Base-by-base conservation (phyloP, 371 early-diverging fungal species). In the Gilbertella persicaria region DNA sequence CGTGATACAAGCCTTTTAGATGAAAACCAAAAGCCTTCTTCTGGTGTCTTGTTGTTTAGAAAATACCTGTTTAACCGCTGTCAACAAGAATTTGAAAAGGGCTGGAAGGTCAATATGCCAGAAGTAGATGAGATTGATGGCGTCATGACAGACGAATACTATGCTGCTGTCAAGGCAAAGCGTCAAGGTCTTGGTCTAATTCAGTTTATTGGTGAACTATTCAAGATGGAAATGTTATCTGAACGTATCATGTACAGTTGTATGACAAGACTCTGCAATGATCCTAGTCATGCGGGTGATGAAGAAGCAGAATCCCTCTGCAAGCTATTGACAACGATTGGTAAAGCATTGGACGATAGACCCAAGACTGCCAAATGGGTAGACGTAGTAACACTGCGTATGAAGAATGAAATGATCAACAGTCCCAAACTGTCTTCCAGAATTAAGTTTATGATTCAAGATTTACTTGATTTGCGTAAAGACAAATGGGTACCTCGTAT, bases 181-280 rank as follows among this genome's bases (percentile, higher is more conserved):
- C 92, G 97, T 48, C 88, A 91, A 37, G 92, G 91, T 40, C 84
- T 98, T 48, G 97, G 97, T 61, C 83, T 97, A 55, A 87, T 96
- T 35, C 75, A 78, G 30, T 95, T 97, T 64, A 92, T 98, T 60
- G 96, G 98, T 63, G 96, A 97, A 74, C 78, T 97, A 42, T 98
- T 92, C 85, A 90, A 92, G 75, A 64, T 87, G 35, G 73, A 77
- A 36, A 88, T 98, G 84, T 75, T 98, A 54, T 89, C 94, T 4
- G 91, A 92, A 60, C 88, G 88, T 68, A 93, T 98, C 51, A 94
- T 98, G 86, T 90, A 93, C 64, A 74, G 77, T 56, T 95, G 96
- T 67, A 75, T 96, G 63, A 75, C 70, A 45, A 80, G 80, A 33
- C 77, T 98, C 47, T 79, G 95, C 57, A 65, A 70, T 47, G 83